Conservation (phyloP, 257 asterid species). For the Dorcoceras hygrometricum region DNA sequence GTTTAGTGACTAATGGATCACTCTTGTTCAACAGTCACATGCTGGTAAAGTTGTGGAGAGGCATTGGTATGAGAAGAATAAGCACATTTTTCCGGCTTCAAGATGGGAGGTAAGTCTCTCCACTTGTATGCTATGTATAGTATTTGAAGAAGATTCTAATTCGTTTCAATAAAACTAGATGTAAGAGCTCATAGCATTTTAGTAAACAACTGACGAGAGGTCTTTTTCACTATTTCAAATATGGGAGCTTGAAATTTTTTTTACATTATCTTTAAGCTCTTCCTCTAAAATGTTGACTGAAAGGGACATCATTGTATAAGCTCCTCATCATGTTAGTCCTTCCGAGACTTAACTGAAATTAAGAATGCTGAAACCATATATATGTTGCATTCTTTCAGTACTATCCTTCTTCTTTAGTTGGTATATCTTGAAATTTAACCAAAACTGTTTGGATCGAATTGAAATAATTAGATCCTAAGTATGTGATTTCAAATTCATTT, state of each 20-base stretch:
- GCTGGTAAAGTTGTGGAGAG: conserved; percentile 99
- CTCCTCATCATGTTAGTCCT: neutral
- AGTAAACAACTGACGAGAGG: neutral
- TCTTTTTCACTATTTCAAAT: neutral
- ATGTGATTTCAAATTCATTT: neutral
- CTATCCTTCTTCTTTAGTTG: neutral
- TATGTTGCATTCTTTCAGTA: neutral
- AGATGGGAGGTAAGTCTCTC: conserved; percentile 87
- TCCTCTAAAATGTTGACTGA: neutral
- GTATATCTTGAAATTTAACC: neutral
- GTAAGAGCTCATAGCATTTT: neutral
- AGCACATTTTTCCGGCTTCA: conserved; percentile 97
- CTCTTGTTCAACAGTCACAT: conserved; percentile 66
- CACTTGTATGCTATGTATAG: neutral
- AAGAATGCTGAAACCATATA: neutral
- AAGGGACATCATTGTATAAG: neutral
- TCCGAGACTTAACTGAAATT: neutral
- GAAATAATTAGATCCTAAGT: neutral
- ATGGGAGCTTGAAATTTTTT: neutral
- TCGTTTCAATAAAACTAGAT: neutral
- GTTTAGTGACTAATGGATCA: conserved; percentile 11
- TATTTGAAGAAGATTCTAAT: neutral
- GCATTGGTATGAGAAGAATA: conserved; percentile 99
- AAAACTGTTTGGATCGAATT: too few species aligned
- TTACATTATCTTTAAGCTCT: neutral